Conservation (phyloP, 192 early-diverging fungal species). For the Coemansia sp. region DNA sequence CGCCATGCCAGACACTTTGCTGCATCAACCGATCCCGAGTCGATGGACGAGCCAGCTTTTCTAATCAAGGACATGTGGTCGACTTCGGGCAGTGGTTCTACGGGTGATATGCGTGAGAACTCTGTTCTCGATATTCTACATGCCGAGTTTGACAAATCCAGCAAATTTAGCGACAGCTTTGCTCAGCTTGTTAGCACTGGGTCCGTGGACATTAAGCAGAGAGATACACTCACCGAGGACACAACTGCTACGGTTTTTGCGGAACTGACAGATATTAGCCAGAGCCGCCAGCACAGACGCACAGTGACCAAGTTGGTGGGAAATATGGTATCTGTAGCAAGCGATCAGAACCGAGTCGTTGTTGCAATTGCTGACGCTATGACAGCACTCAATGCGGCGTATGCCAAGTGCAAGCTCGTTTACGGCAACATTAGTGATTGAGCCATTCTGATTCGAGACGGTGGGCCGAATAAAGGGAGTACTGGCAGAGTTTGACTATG, state of each 20-base stretch:
- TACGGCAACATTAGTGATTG: no score
- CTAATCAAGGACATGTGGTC: constrained; percentile 9
- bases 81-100: no score
- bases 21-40: neutral
- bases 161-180: neutral
- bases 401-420: no score
- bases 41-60: neutral
- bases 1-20: neutral
- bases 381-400: neutral
- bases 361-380: constrained; percentile 23
- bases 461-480: no score
- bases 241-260: neutral
- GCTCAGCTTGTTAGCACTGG: neutral
- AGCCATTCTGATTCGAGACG: no score
- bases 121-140: no score
- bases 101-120: no score
- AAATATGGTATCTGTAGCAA: neutral
- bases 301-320: neutral
- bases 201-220: no score
- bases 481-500: no score
- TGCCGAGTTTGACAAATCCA: neutral
- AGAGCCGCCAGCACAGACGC: neutral
- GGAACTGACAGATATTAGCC: neutral
- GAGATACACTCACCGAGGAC: neutral
- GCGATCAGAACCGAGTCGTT: neutral